Evolutionary conservation across 352 stramenopile species (phyloP), one percentile per base, ranked within the genome.

Genomic region (Phytophthora boehmeriae): DNA sequence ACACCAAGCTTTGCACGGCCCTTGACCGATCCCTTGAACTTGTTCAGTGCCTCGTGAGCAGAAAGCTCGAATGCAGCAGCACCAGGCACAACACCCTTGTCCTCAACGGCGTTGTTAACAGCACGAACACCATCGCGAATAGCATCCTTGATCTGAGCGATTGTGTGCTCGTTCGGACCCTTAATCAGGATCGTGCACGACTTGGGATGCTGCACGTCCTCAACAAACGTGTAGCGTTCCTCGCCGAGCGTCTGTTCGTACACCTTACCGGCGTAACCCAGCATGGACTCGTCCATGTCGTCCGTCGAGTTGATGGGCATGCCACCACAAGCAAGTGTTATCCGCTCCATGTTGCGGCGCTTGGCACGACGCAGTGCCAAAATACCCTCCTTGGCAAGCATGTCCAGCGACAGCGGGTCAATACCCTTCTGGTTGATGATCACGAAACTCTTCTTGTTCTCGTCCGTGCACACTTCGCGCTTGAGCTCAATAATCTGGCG

Each of bases 351-450:
- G 86, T 99, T 99, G 63, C 98, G 92, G 57, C 98, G 91, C 86
- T 99, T 99, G 63, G 98, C 98, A 53, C 98, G 87, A 50, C 98
- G 93, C 54, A 99, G 75, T 28, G 96, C 98, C 23, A 99, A 73
- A 74, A 99, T 99, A 35, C 97, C 97, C 74, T 99, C 98, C 87
- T 99, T 99, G 47, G 98, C 98, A 63, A 99, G 97, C 88, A 99
- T 99, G 84, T 99, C 97, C 25, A 99, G 80, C 51, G 86, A 98
- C 54, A 99, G 86, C 17, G 98, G 97, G 86, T 99, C 98, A 69
- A 99, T 99, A 52, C 97, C 97, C 84, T 99, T 99, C 87, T 99
- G 97, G 87, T 99, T 99, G 72, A 99, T 98, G 54, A 99, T 96
- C 38, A 99, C 97, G 85, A 99, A 99, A 36, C 77, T 96, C 74